phyloP scores from a whole-genome alignment of 2,329 filamentous ascomycete genomes.

The Paracorniculantispora psalliotae region DNA sequence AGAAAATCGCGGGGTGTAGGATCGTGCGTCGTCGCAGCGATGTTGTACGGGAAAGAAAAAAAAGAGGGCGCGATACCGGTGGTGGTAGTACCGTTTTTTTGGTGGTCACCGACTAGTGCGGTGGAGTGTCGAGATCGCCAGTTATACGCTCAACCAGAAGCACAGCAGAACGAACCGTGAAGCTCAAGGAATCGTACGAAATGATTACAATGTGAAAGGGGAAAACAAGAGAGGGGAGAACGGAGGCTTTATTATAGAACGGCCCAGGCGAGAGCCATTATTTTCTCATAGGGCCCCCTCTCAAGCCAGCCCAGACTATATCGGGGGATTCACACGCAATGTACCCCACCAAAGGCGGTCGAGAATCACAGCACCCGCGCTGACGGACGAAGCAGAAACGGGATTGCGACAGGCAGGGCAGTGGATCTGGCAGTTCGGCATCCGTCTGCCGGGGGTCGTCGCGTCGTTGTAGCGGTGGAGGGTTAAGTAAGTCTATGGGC shows the following conservation, averaged over 20 bases:
- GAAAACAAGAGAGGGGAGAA: background rate
- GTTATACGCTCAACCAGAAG: background rate
- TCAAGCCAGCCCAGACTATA: background rate
- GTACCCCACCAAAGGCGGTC: slow-evolving; percentile 4
- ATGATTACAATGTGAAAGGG: background rate
- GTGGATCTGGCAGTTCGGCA: slow-evolving; percentile 7
- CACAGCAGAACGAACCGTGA: background rate
- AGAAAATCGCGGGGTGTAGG: background rate
- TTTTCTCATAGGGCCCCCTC: background rate
- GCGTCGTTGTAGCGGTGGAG: background rate
- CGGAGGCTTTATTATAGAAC: slow-evolving; percentile 5
- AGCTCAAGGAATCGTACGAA: background rate
- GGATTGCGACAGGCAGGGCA: background rate
- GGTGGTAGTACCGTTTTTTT: background rate
- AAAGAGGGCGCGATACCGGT: slow-evolving; percentile 2
- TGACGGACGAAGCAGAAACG: background rate
- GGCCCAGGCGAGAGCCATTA: background rate
- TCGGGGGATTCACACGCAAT: background rate
- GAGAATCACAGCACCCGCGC: slow-evolving; percentile 3
- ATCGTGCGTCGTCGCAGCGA: background rate
- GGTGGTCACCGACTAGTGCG: background rate
- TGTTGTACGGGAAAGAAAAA: background rate
- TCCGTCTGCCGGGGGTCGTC: background rate
- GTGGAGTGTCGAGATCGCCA: background rate
- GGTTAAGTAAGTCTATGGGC: background rate